Evolutionary conservation across 441 rosid species (phyloP).

Genomic region (Croton laevigatus): DNA sequence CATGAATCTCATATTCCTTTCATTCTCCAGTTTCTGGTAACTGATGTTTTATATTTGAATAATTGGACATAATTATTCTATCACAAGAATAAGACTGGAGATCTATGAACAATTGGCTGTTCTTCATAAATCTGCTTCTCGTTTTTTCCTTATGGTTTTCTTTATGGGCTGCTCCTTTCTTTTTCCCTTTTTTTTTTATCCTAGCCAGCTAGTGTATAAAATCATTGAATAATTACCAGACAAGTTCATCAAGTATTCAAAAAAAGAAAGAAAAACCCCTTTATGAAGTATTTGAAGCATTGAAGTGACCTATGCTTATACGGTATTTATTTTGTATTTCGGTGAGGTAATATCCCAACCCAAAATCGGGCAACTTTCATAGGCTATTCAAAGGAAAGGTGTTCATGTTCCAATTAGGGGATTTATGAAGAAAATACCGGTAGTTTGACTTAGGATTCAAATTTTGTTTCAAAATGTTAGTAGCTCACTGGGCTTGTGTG

Average conservation of each 20-base stretch:
- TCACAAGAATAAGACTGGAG: background rate
- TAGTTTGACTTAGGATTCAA: background rate
- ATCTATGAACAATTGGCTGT: background rate
- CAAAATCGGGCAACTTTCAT: background rate
- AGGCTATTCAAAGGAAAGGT: background rate
- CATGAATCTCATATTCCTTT: slow-evolving; percentile 94
- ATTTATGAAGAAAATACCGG: background rate
- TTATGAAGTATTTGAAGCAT: too few species aligned
- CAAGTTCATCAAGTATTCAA: background rate
- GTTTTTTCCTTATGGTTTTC: background rate
- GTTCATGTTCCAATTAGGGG: background rate
- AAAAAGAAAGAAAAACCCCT: too few species aligned
- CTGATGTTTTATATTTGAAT: background rate
- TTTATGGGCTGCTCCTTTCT: background rate
- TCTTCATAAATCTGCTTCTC: background rate
- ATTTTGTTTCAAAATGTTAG: background rate
- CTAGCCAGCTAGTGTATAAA: background rate
- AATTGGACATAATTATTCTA: background rate
- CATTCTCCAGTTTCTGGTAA: slow-evolving; percentile 92
- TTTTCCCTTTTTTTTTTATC: background rate
- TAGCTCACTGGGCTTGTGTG: background rate
- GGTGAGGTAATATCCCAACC: background rate
- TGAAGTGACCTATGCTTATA: background rate
- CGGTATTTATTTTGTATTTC: background rate
- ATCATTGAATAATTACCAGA: background rate